phyloP scores from a whole-genome alignment of 805 yeast genomes.

The Spathaspora sp. region DNA sequence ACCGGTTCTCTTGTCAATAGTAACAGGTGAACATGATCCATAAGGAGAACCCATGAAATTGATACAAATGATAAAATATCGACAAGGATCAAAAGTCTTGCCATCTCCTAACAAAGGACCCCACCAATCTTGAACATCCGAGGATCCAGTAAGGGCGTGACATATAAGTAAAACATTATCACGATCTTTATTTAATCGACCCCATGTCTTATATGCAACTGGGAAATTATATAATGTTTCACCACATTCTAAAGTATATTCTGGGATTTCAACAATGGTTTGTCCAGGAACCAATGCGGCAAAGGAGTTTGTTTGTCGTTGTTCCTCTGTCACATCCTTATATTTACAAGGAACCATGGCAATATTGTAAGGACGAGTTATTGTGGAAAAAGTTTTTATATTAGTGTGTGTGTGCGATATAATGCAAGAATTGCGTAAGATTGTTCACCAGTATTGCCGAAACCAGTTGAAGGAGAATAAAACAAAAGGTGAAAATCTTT shows the following conservation, averaged over 20 bases:
- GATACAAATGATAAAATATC: conserved; percentile 81
- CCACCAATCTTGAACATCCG: conserved; percentile 99
- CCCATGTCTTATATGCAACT: conserved; percentile 96
- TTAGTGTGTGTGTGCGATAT: background rate
- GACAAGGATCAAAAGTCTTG: conserved; percentile 85
- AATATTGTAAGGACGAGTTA: background rate
- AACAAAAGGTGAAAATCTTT: background rate
- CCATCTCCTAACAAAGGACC: conserved; percentile 87
- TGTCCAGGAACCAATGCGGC: conserved; percentile 72
- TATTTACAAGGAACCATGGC: conserved; percentile 13
- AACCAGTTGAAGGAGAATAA: background rate
- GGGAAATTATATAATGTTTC: conserved; percentile 71
- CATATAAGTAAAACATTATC: conserved; percentile 87
- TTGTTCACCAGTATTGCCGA: background rate
- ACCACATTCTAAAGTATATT: conserved; percentile 76
- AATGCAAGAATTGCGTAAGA: background rate
- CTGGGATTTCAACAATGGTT: conserved; percentile 72
- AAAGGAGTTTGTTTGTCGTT: conserved; percentile 59
- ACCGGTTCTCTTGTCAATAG: conserved; percentile 73
- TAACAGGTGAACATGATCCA: conserved; percentile 90
- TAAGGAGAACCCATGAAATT: conserved; percentile 96
- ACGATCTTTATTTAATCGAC: conserved; percentile 62
- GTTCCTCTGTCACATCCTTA: conserved; percentile 40
- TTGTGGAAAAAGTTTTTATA: background rate
- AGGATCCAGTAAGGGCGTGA: conserved; percentile 93